These are phyloP conservation scores for Bipolaris oryzae DNA, from an alignment of 2,329 filamentous ascomycete genomes.

Conservation along the genomic window DNA sequence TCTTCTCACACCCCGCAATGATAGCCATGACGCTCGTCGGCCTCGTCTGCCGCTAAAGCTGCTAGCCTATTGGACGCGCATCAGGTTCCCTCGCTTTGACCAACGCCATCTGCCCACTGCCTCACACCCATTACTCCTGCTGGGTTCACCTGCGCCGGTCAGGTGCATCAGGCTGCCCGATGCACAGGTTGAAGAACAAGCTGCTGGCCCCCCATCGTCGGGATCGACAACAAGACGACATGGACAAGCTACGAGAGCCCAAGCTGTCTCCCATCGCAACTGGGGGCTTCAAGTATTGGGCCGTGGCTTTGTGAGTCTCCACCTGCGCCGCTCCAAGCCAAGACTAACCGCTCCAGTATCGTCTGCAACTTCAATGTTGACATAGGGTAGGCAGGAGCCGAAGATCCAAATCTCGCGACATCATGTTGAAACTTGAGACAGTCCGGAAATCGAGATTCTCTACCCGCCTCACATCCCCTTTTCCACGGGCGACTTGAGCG, in stretches of 20 bases:
- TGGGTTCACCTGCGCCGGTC: slow-evolving; percentile 29
- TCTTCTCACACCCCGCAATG: neutral
- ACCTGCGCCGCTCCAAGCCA: neutral
- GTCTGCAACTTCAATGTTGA: slow-evolving; percentile 55
- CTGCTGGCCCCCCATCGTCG: slow-evolving; percentile 34
- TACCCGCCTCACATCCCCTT: slow-evolving; percentile 49
- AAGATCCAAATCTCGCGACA: neutral
- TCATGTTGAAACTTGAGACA: slow-evolving; percentile 23
- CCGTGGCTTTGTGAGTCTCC: slow-evolving; percentile 47
- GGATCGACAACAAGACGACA: slow-evolving; percentile 32
- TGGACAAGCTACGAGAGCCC: slow-evolving; percentile 24
- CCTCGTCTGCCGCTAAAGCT: slow-evolving; percentile 6
- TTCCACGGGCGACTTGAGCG: slow-evolving; percentile 47
- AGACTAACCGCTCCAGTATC: slow-evolving; percentile 37
- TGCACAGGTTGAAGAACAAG: slow-evolving; percentile 47
- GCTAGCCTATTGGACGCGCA: slow-evolving; percentile 6
- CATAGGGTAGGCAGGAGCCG: slow-evolving; percentile 41
- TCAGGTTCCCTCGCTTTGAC: slow-evolving; percentile 15
- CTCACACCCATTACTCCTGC: slow-evolving; percentile 7
- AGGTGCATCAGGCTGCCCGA: slow-evolving; percentile 28
- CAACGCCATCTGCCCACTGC: slow-evolving; percentile 12
- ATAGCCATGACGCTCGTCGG: slow-evolving; percentile 17
- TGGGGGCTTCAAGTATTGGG: slow-evolving; percentile 48
- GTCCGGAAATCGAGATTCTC: slow-evolving; percentile 51
- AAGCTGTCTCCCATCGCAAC: slow-evolving; percentile 14